Evolutionary conservation across 2,329 filamentous ascomycete genomes (phyloP).

Genomic region (Ascochyta fabae): DNA sequence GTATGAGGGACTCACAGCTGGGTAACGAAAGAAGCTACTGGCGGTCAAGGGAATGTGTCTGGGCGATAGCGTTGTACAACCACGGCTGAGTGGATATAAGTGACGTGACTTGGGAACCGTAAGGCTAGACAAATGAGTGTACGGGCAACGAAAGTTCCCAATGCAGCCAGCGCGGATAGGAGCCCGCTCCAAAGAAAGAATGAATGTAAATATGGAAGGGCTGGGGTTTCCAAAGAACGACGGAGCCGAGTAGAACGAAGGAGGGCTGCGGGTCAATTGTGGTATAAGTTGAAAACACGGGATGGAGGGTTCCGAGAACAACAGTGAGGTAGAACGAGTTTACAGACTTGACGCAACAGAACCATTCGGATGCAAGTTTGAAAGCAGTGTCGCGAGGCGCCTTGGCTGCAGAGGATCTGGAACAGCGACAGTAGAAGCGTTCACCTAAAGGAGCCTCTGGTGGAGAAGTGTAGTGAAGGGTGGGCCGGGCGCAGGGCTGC

Average conservation of each 20-base stretch:
- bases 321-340: slow-evolving; percentile 41
- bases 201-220: slow-evolving; percentile 41
- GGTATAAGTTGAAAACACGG: slow-evolving; percentile 47
- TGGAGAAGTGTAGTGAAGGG: slow-evolving; percentile 39
- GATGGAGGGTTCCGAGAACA: slow-evolving; percentile 40
- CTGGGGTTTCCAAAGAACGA: slow-evolving; percentile 47
- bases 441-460: slow-evolving; percentile 46
- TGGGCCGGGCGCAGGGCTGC: slow-evolving; percentile 45
- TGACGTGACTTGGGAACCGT: slow-evolving; percentile 33
- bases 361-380: slow-evolving; percentile 47
- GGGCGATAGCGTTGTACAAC: slow-evolving; percentile 45
- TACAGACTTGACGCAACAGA: slow-evolving; percentile 46
- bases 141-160: slow-evolving; percentile 46
- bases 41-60: slow-evolving; percentile 42
- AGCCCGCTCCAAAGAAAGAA: slow-evolving; percentile 48
- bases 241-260: slow-evolving; percentile 47
- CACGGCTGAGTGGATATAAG: slow-evolving; percentile 31
- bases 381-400: slow-evolving; percentile 48
- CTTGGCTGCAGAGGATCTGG: slow-evolving; percentile 52
- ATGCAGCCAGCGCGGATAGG: slow-evolving; percentile 50
- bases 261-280: slow-evolving; percentile 39
- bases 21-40: slow-evolving; percentile 13
- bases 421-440: slow-evolving; percentile 49
- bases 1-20: slow-evolving; percentile 35
- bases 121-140: slow-evolving; percentile 46